Base-by-base conservation (phyloP, 2,329 filamentous ascomycete species). In the Fusarium decemcellulare region DNA sequence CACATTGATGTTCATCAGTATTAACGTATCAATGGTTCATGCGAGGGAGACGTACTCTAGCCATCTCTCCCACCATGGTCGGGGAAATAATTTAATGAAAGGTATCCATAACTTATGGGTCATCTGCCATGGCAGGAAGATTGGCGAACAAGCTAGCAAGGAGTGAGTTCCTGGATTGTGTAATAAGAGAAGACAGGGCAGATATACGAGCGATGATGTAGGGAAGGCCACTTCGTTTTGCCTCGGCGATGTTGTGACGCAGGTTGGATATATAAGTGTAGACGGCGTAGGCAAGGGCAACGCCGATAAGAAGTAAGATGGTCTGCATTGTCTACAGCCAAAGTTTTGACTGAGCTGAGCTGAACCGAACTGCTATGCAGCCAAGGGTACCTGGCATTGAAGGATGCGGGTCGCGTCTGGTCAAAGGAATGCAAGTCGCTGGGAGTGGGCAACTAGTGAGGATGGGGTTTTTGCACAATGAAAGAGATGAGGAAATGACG, bases 81-180 rank as follows among this genome's bases (percentile, higher is more conserved):
- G 79, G 1, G 91, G 91, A 0, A 92, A 79, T 14, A 78, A 73
- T 61, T 83, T 83, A 68, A 92, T 82, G 14, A 91, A 60, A 4
- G 87, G 86, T 11, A 88, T 73, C 85, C 84, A 90, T 42, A 90
- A 64, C 53, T 77, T 77, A 69, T 84, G 81, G 3, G 86, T 86
- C 29, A 90, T 72, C 59, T 90, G 82, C 87, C 89, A 92, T 23
- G 83, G 72, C 15, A 82, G 70, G 68, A 84, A 86, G 73, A 87
- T 85, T 1, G 86, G 82, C 18, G 80, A 82, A 43, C 82, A 76
- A 14, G 86, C 86, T 88, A 63, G 40, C 8, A 12, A 36, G 2
- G 7, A 32, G 12, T 34, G 11, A 43, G 29, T 37, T 50, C 59
- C 58, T 12, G 8, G 23, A 29, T 23, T 39, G 23, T 34, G 9